Evolutionary conservation across 306 rosid genomes (phyloP).

Genomic region (Quercus cerris): DNA sequence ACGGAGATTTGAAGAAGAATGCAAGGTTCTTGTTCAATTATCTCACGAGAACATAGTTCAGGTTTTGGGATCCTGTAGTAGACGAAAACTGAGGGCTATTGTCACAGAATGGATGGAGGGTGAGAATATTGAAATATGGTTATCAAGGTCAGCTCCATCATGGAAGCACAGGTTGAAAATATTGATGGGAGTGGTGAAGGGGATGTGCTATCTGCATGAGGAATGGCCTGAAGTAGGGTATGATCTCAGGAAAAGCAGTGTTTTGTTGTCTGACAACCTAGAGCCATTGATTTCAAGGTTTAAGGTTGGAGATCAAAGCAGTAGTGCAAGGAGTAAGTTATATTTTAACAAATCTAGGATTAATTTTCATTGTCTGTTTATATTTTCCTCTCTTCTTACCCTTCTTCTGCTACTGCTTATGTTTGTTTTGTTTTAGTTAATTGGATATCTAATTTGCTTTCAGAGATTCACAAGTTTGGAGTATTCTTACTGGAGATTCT

Average conservation of each 20-base stretch:
- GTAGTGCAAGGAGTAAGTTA: constrained; percentile 41
- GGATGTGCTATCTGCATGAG: constrained; percentile 51
- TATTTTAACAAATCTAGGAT: not conserved
- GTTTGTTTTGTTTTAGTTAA: not conserved
- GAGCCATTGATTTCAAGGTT: constrained; percentile 68
- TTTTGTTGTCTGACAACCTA: constrained; percentile 38
- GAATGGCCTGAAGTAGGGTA: constrained; percentile 68
- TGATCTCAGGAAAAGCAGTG: constrained; percentile 53
- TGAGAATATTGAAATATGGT: constrained; percentile 46
- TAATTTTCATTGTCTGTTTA: not conserved
- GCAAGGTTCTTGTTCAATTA: constrained; percentile 43
- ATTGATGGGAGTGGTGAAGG: constrained; percentile 50
- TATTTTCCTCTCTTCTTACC: not conserved
- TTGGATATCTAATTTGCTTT: not conserved
- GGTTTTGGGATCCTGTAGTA: constrained; percentile 63
- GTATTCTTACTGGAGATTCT: constrained; percentile 51
- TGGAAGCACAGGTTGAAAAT: constrained; percentile 62
- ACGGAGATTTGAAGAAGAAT: constrained; percentile 39
- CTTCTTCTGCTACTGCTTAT: too few species aligned
- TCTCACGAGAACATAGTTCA: constrained; percentile 49
- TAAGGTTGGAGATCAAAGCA: constrained; percentile 40
- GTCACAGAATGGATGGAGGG: constrained; percentile 52
- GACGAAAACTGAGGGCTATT: constrained; percentile 47
- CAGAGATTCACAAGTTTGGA: constrained; percentile 57
- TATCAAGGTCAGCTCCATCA: constrained; percentile 36